phyloP scores from a whole-genome alignment of 805 yeast genomes.

The Saturnispora zaruensis region DNA sequence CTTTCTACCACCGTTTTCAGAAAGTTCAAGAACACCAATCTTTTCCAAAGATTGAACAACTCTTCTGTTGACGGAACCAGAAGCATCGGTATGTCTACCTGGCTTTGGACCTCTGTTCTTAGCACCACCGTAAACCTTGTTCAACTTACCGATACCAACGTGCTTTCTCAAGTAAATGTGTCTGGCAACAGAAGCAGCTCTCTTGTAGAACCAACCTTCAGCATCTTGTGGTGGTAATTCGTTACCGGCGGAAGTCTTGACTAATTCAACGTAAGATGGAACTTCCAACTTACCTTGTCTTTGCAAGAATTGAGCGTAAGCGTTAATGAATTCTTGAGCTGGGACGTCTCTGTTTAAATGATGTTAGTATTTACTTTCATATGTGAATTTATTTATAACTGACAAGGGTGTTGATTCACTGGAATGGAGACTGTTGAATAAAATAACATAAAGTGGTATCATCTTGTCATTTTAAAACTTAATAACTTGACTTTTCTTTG shows the following conservation, averaged over 20 bases:
- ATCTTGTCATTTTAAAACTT: too few relatives aligned
- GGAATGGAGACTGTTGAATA: background rate
- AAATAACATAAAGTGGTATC: too few relatives aligned
- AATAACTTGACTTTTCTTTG: too few relatives aligned
- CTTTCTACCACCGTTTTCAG: slow-evolving; percentile 99
- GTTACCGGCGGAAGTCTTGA: slow-evolving; percentile 97
- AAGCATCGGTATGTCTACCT: slow-evolving; percentile 96
- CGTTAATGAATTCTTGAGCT: slow-evolving; percentile 99
- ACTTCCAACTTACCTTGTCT: slow-evolving; percentile 99
- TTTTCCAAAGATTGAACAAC: slow-evolving; percentile 97
- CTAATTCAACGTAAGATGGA: slow-evolving; percentile 99
- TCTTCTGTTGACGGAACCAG: slow-evolving; percentile 98
- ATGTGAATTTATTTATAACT: background rate
- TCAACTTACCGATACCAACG: slow-evolving; percentile 98
- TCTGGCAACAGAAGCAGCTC: slow-evolving; percentile 99
- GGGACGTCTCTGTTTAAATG: slow-evolving; percentile 87
- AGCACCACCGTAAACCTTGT: slow-evolving; percentile 99
- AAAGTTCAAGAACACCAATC: slow-evolving; percentile 92
- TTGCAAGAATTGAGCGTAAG: slow-evolving; percentile 99
- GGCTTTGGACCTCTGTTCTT: slow-evolving; percentile 99
- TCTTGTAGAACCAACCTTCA: slow-evolving; percentile 99
- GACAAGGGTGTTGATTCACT: background rate
- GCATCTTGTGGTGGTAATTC: slow-evolving; percentile 99
- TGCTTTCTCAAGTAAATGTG: slow-evolving; percentile 99
- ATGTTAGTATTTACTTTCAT: background rate